Evolutionary conservation across 768 basidiomycete genomes (phyloP).

Genomic region (Phlebiopsis flavidoalba): DNA sequence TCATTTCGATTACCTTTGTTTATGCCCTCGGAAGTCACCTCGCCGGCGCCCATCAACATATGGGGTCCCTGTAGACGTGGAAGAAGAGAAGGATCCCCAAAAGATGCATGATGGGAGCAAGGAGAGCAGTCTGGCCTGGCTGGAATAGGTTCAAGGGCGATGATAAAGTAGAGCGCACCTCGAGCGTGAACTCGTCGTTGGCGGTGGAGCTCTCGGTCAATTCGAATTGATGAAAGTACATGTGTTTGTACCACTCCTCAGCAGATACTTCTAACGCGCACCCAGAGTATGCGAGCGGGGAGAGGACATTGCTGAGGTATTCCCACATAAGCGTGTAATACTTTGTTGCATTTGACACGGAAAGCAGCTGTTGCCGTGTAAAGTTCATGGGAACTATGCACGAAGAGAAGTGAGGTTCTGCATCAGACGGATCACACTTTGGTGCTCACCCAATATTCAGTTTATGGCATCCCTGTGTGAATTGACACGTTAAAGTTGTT

Average conservation of each 20-base stretch:
- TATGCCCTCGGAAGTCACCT: slow-evolving; percentile 59
- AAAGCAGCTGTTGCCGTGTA: slow-evolving; percentile 45
- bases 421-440: background rate
- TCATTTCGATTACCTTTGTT: slow-evolving; percentile 50
- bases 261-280: background rate
- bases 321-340: slow-evolving; percentile 48
- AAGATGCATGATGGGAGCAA: slow-evolving; percentile 34
- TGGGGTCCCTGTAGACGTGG: slow-evolving; percentile 35
- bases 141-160: slow-evolving; percentile 44
- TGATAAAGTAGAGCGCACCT: slow-evolving; percentile 44
- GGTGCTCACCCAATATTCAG: slow-evolving; percentile 1
- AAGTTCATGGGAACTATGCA: slow-evolving; percentile 50
- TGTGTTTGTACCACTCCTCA: background rate
- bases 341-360: slow-evolving; percentile 59
- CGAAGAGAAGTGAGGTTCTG: slow-evolving; percentile 38
- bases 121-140: slow-evolving; percentile 43
- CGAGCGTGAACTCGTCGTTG: slow-evolving; percentile 58
- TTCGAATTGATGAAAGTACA: slow-evolving; percentile 59
- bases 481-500: slow-evolving; percentile 38
- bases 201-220: slow-evolving; percentile 71
- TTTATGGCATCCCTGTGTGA: slow-evolving; percentile 20
- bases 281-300: slow-evolving; percentile 59
- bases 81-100: slow-evolving; percentile 2
- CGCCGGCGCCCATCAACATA: slow-evolving; percentile 47
- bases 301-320: slow-evolving; percentile 51